These are phyloP conservation scores for Moesziomyces sp. DNA, from an alignment of 1,284 basidiomycete genomes.

Conservation along the genomic window DNA sequence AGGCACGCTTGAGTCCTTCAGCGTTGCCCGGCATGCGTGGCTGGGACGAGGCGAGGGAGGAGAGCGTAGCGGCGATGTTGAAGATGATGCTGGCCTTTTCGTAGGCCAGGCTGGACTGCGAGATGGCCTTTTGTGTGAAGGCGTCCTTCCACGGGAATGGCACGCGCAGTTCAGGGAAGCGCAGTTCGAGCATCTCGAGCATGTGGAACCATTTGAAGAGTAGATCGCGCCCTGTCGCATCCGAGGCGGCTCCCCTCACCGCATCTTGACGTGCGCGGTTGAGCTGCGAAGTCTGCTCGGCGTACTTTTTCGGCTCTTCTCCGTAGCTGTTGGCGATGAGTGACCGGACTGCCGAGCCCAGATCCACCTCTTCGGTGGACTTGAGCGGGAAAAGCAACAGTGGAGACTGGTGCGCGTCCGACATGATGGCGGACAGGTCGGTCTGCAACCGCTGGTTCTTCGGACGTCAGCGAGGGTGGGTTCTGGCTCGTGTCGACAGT, in stretches of 20 bases:
- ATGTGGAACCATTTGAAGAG: constrained; percentile 99
- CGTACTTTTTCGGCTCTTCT: constrained; percentile 87
- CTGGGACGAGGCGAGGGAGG: constrained; percentile 84
- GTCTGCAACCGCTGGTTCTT: background rate
- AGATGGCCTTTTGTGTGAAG: constrained; percentile 88
- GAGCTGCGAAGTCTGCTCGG: constrained; percentile 82
- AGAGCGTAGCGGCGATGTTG: constrained; percentile 93
- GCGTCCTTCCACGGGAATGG: constrained; percentile 96
- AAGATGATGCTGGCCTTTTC: constrained; percentile 98
- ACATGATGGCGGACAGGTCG: constrained; percentile 15
- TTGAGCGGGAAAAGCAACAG: constrained; percentile 70
- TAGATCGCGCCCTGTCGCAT: constrained; percentile 76
- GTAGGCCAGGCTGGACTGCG: constrained; percentile 94
- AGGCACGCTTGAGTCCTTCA: constrained; percentile 93
- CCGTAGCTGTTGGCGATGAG: constrained; percentile 92
- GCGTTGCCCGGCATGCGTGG: constrained; percentile 69
- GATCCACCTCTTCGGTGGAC: constrained; percentile 78
- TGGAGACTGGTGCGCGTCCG: constrained; percentile 45
- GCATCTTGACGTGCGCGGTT: constrained; percentile 94
- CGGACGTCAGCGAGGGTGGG: too few relatives aligned
- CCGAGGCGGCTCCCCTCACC: constrained; percentile 90
- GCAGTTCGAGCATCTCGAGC: constrained; percentile 93
- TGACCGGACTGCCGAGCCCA: constrained; percentile 85
- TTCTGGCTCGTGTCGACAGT: too few relatives aligned
- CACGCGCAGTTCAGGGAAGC: constrained; percentile 95